A percentile compares a stretch with the other conserved stretches of the same genome.
These are phyloP conservation scores for Yamadazyma kanchanaburiensis DNA, from an alignment of 1,139 yeast species.

Conservation along the genomic window DNA sequence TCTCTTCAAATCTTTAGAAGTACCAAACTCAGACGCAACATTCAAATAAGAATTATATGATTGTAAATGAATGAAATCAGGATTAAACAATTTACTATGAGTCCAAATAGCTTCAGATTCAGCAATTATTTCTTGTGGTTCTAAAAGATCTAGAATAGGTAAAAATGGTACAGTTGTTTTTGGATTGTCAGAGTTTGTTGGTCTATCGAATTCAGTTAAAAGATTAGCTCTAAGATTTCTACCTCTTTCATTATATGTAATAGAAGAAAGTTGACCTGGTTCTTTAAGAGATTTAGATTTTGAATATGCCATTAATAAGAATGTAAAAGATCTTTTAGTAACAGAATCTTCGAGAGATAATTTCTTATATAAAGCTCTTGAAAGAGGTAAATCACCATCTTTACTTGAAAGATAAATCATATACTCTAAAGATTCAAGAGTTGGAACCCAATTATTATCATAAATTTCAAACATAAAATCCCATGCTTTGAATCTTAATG, in stretches of 20 bases:
- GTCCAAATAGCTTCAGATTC: conserved; percentile 82
- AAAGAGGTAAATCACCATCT: conserved; percentile 74
- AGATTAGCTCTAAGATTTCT: conserved; percentile 44
- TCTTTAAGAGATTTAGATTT: conserved; percentile 19
- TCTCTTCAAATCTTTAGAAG: conserved; percentile 46
- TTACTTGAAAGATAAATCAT: conserved; percentile 72
- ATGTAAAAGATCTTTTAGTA: conserved; percentile 44
- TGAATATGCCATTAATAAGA: conserved; percentile 56
- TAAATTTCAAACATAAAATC: conserved; percentile 67
- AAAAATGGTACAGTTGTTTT: conserved; percentile 50
- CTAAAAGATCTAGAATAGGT: conserved; percentile 48
- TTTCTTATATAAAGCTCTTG: conserved; percentile 68
- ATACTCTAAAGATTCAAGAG: conserved; percentile 54
- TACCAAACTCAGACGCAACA: conserved; percentile 48
- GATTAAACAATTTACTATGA: conserved; percentile 42
- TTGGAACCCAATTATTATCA: conserved; percentile 47
- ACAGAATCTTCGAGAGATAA: conserved; percentile 43
- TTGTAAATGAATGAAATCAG: conserved; percentile 38
- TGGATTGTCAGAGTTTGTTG: conserved; percentile 5
- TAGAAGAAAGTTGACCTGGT: conserved; percentile 30
- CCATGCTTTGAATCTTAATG: conserved; percentile 66
- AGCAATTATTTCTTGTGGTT: conserved; percentile 48
- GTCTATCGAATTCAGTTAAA: conserved; percentile 19
- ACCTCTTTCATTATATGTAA: conserved; percentile 45
- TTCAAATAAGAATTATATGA: conserved; percentile 52